Percentiles rank a stretch among this genome's conserved stretches.
Evolutionary conservation across 108 stramenopile species (phyloP).

Genomic region (Nannochloropsis salina): DNA sequence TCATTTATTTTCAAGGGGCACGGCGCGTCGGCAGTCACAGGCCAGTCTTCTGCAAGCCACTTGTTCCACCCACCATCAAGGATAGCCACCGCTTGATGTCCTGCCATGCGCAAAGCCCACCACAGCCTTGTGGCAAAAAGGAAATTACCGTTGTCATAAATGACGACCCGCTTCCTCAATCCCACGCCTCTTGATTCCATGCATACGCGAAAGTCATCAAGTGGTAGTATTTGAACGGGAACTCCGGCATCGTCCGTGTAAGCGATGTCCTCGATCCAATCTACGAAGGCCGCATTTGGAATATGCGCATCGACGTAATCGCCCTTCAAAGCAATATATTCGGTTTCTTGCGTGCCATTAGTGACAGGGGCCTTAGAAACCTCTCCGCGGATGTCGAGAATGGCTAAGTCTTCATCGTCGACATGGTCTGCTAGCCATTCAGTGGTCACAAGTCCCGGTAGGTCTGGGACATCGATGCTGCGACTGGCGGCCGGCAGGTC

Average conservation of each 20-base stretch:
- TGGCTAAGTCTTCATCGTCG: conserved; percentile 33
- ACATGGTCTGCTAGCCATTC: conserved; percentile 39
- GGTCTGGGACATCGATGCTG: not conserved
- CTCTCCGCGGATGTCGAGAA: not conserved
- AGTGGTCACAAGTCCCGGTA: conserved; percentile 37
- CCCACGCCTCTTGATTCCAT: conserved; percentile 37
- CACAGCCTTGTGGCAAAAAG: conserved; percentile 47
- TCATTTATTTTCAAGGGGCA: conserved; percentile 41
- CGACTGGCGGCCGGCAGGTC: not conserved
- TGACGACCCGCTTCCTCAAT: conserved; percentile 32
- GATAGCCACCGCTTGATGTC: not conserved
- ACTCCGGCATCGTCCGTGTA: conserved; percentile 32
- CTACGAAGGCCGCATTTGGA: conserved; percentile 36
- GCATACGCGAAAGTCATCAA: conserved; percentile 25
- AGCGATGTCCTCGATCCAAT: conserved; percentile 45
- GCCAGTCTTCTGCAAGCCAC: conserved; percentile 40
- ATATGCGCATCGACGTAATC: conserved; percentile 48
- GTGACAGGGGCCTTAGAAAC: not conserved
- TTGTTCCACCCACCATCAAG: conserved; percentile 43
- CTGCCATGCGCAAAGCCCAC: conserved; percentile 46
- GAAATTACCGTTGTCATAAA: conserved; percentile 45
- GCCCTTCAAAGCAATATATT: conserved; percentile 33
- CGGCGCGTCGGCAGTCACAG: conserved; percentile 30
- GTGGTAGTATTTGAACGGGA: conserved; percentile 33
- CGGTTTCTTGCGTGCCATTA: not conserved